Conservation (phyloP, 73 alveolate species). For the Uronychia binucleata region DNA sequence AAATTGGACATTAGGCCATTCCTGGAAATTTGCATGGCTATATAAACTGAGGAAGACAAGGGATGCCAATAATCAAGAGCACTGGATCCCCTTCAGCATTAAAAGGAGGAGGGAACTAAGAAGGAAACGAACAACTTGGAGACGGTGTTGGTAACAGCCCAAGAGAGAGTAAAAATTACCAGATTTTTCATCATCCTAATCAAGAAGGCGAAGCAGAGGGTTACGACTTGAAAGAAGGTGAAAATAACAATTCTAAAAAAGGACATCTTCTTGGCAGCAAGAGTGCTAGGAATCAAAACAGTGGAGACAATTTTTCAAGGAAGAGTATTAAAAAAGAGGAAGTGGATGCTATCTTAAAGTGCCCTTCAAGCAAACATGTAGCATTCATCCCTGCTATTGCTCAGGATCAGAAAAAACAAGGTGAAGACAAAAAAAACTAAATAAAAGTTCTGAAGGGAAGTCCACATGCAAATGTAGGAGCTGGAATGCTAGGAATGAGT, state of each 20-base stretch:
- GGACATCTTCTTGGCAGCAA: not conserved
- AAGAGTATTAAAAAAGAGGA: not conserved
- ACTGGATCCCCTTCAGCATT: too few relatives aligned
- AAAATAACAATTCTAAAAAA: not conserved
- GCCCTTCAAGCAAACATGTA: not conserved
- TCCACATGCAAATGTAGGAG: not conserved
- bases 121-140: too few relatives aligned
- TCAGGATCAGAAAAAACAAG: not conserved
- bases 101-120: too few relatives aligned
- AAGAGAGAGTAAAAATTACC: too few relatives aligned
- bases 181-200: not conserved
- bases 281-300: not conserved
- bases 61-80: too few relatives aligned
- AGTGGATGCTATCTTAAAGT: not conserved
- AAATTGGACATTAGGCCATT: too few relatives aligned
- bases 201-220: not conserved
- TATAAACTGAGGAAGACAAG: too few relatives aligned
- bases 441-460: not conserved
- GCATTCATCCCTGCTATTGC: not conserved
- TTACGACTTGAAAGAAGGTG: not conserved
- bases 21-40: too few relatives aligned
- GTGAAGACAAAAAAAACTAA: not conserved
- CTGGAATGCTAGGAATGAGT: constrained; percentile 2
- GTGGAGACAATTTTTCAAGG: not conserved
- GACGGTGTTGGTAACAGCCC: too few relatives aligned